These are phyloP conservation scores for Mycena sp. DNA, from an alignment of 1,284 basidiomycete species.

Conservation along the genomic window DNA sequence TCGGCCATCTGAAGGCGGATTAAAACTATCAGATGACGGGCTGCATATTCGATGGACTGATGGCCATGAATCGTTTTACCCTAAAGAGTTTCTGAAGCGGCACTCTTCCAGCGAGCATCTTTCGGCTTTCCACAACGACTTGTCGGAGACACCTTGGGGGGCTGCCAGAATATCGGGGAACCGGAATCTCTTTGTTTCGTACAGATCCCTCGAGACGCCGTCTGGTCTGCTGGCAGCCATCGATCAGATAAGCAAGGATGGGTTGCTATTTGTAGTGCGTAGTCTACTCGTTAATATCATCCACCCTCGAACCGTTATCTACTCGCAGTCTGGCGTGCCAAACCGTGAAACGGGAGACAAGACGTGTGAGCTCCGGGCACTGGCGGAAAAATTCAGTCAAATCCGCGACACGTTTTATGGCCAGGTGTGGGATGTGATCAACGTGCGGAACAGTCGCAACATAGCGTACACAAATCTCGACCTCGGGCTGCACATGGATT, in stretches of 20 bases:
- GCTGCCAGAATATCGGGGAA: constrained; percentile 44
- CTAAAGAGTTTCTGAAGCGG: constrained; percentile 57
- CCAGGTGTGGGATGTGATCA: constrained; percentile 89
- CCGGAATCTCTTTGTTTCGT: constrained; percentile 59
- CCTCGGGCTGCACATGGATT: constrained; percentile 93
- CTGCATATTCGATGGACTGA: constrained; percentile 66
- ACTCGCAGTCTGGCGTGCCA: constrained; percentile 46
- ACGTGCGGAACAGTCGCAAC: constrained; percentile 80
- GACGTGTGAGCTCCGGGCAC: constrained; percentile 70
- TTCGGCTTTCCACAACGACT: constrained; percentile 52
- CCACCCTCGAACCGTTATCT: neutral
- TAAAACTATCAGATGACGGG: constrained; percentile 49
- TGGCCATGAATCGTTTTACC: constrained; percentile 66
- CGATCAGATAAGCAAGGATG: constrained; percentile 63
- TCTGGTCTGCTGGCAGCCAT: constrained; percentile 59
- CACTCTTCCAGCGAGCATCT: constrained; percentile 47
- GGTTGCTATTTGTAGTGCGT: constrained; percentile 60
- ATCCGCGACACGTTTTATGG: constrained; percentile 94
- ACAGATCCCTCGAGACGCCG: constrained; percentile 53
- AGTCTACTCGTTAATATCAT: neutral
- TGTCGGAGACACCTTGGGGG: constrained; percentile 48
- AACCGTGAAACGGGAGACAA: constrained; percentile 56
- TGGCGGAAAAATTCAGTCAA: constrained; percentile 77
- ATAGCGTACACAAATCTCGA: constrained; percentile 96
- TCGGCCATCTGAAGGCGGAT: constrained; percentile 49